These are phyloP conservation scores for Hypoxylon sp. DNA, from an alignment of 2,329 filamentous ascomycete species.

Conservation along the genomic window DNA sequence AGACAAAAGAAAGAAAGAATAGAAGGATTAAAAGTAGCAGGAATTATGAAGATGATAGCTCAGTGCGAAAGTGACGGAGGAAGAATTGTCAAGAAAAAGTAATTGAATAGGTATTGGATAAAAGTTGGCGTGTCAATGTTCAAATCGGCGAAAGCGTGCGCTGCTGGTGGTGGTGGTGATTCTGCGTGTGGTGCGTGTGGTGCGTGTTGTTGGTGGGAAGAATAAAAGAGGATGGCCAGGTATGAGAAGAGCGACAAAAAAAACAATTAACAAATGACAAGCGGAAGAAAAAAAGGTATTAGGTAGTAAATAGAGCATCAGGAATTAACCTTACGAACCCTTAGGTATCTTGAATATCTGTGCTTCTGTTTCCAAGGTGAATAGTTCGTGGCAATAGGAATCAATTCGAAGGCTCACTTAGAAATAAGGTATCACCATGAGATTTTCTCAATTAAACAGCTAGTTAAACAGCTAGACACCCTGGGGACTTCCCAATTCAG, in stretches of 20 bases:
- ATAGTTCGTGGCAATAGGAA: conserved; percentile 33
- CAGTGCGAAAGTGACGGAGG: not conserved
- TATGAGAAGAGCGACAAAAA: conserved; percentile 5
- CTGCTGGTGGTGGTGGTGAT: too few relatives aligned
- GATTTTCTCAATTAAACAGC: conserved; percentile 40
- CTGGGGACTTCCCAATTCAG: conserved; percentile 44
- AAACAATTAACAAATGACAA: conserved; percentile 15
- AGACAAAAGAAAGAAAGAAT: not conserved
- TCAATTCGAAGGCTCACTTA: conserved; percentile 32
- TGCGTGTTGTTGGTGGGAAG: conserved; percentile 9
- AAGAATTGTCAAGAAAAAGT: conserved; percentile 7
- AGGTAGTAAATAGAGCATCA: too few relatives aligned
- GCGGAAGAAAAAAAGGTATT: conserved; percentile 20
- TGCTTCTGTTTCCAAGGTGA: conserved; percentile 18
- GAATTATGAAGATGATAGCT: not conserved
- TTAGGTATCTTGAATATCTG: too few relatives aligned
- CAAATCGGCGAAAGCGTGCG: too few relatives aligned
- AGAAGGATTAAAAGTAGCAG: not conserved
- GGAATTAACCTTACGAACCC: too few relatives aligned
- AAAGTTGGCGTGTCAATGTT: conserved; percentile 17
- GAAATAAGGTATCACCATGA: conserved; percentile 42
- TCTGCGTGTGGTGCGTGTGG: too few relatives aligned
- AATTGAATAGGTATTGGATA: not conserved
- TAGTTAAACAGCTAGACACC: conserved; percentile 36
- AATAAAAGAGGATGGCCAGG: conserved; percentile 2